phyloP scores from a whole-genome alignment of 2,329 filamentous ascomycete genomes.

The Myriosclerotinia scirpicola region DNA sequence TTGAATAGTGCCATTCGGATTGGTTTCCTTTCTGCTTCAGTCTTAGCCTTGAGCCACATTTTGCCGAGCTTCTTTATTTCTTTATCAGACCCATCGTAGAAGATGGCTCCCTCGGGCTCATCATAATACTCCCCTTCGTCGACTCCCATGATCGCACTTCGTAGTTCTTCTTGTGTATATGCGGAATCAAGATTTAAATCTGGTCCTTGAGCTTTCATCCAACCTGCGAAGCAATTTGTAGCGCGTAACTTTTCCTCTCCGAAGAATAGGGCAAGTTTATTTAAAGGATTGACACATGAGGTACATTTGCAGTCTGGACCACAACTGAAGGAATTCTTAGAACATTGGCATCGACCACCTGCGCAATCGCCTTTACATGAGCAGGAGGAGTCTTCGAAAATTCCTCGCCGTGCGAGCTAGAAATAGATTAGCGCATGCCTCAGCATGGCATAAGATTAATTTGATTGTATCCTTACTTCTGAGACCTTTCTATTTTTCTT shows the following conservation, averaged over 20 bases:
- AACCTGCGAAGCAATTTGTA: constrained; percentile 17
- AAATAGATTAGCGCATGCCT: background rate
- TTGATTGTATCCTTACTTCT: constrained; percentile 10
- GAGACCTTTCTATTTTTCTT: constrained; percentile 18
- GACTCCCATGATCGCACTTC: constrained; percentile 19
- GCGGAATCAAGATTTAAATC: constrained; percentile 9
- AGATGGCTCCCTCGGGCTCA: constrained; percentile 7
- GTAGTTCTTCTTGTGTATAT: constrained; percentile 10
- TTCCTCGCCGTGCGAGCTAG: background rate
- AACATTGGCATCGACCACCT: constrained; percentile 13
- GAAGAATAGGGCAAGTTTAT: constrained; percentile 14
- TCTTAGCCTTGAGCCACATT: constrained; percentile 13
- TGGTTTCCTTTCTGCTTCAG: constrained; percentile 8
- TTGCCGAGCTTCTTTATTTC: constrained; percentile 7
- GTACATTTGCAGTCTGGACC: constrained; percentile 13
- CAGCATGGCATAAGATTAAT: background rate
- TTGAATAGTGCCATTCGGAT: constrained; percentile 11
- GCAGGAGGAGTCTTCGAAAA: background rate
- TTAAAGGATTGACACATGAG: constrained; percentile 14
- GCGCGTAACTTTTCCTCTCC: constrained; percentile 8
- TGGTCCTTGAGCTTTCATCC: constrained; percentile 7
- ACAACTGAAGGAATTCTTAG: constrained; percentile 13
- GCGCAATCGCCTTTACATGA: constrained; percentile 1
- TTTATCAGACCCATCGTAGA: background rate
- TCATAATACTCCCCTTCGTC: constrained; percentile 18